phyloP scores from a whole-genome alignment of 805 yeast genomes.

The Huiozyma naganishii region DNA sequence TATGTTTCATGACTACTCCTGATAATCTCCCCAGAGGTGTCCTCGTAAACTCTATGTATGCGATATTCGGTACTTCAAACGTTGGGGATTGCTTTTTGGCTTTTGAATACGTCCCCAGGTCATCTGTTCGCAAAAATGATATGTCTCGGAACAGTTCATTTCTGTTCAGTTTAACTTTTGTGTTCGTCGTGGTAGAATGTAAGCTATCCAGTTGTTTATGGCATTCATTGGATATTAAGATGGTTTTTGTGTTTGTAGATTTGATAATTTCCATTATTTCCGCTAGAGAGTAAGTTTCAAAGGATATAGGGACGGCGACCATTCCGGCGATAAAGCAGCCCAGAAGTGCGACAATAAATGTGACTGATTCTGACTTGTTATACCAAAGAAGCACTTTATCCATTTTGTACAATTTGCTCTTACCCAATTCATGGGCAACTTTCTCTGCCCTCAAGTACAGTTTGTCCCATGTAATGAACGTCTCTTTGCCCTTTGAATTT shows the following conservation, averaged over 20 bases:
- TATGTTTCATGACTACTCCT: constrained; percentile 88
- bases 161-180: constrained; percentile 23
- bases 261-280: constrained; percentile 67
- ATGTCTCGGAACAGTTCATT: constrained; percentile 22
- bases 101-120: constrained; percentile 63
- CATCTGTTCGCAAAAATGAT: constrained; percentile 58
- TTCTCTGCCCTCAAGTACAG: constrained; percentile 73
- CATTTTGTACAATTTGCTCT: constrained; percentile 45
- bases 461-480: constrained; percentile 81
- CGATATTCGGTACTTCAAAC: constrained; percentile 67
- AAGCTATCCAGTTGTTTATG: constrained; percentile 63
- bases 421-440: constrained; percentile 46
- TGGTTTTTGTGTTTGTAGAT: constrained; percentile 64
- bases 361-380: constrained; percentile 73
- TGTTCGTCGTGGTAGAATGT: constrained; percentile 32
- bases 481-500: constrained; percentile 75
- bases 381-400: constrained; percentile 80
- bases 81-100: constrained; percentile 52
- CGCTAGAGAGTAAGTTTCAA: constrained; percentile 47
- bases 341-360: constrained; percentile 73
- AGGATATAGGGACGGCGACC: constrained; percentile 87
- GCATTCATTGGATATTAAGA: constrained; percentile 72
- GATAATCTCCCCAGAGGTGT: constrained; percentile 85
- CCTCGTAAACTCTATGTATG: constrained; percentile 85
- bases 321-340: constrained; percentile 92